Evolutionary conservation across 176 grass and related monocot species (phyloP).

Genomic region (Eleusine coracana): DNA sequence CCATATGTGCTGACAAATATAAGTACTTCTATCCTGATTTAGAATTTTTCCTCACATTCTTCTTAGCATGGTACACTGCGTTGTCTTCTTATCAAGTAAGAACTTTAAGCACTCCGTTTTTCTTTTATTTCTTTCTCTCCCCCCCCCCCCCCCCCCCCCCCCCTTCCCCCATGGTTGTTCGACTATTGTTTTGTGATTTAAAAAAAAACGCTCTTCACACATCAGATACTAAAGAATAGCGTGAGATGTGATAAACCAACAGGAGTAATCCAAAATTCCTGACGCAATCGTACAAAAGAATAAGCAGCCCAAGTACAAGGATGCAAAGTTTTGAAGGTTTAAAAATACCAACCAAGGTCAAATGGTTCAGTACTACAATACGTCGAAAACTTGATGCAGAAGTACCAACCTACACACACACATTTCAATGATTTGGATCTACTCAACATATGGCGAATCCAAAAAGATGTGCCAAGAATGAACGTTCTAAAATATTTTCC

Average conservation of each 20-base stretch:
- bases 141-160: too few species aligned
- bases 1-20: neutral
- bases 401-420: neutral
- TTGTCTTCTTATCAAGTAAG: neutral
- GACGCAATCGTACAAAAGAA: neutral
- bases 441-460: neutral
- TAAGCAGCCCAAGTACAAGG: neutral
- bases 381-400: neutral
- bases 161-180: neutral
- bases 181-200: neutral
- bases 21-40: neutral
- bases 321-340: neutral
- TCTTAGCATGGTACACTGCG: neutral
- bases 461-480: neutral
- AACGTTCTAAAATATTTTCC: neutral
- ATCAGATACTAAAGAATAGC: neutral
- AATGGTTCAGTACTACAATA: neutral
- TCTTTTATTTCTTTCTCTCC: neutral
- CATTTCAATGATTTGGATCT: neutral
- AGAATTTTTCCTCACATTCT: neutral
- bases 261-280: neutral
- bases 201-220: neutral
- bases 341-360: slow-evolving; percentile 4
- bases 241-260: neutral
- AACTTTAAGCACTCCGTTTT: neutral